These are phyloP conservation scores for Gonapodya sp. DNA, from an alignment of 192 early-diverging fungal species.

Conservation along the genomic window DNA sequence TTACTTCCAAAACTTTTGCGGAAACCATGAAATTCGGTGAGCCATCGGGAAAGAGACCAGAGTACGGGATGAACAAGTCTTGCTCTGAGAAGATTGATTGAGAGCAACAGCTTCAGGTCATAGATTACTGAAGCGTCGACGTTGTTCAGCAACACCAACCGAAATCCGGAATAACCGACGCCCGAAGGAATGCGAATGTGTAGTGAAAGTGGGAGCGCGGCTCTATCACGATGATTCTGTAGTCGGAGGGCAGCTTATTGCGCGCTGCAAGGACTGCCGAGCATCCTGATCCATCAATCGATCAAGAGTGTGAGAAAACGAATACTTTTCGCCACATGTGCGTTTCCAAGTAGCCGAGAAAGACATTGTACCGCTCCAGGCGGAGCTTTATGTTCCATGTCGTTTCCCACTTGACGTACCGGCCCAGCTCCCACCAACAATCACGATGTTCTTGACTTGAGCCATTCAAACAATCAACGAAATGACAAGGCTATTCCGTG, in stretches of 20 bases:
- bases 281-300: constrained; percentile 16
- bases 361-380: background rate
- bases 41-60: constrained; percentile 26
- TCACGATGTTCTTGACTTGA: constrained; percentile 20
- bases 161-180: constrained; percentile 39
- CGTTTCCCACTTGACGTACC: constrained; percentile 19
- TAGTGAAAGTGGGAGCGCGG: constrained; percentile 46
- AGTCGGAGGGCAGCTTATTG: constrained; percentile 25
- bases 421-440: constrained; percentile 41
- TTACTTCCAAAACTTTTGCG: constrained; percentile 34
- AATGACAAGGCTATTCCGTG: background rate
- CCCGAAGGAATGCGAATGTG: constrained; percentile 55
- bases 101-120: background rate
- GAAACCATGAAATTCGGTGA: constrained; percentile 28
- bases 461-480: background rate
- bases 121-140: too few relatives aligned
- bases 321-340: too few relatives aligned
- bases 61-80: constrained; percentile 49
- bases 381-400: background rate
- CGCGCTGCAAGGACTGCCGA: constrained; percentile 16
- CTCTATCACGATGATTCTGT: constrained; percentile 48
- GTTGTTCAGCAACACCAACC: background rate
- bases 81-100: constrained; percentile 21
- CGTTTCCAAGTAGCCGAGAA: too few relatives aligned
- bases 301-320: background rate